Base-by-base conservation (phyloP, 441 rosid genomes). In the Dalechampia spathulata region DNA sequence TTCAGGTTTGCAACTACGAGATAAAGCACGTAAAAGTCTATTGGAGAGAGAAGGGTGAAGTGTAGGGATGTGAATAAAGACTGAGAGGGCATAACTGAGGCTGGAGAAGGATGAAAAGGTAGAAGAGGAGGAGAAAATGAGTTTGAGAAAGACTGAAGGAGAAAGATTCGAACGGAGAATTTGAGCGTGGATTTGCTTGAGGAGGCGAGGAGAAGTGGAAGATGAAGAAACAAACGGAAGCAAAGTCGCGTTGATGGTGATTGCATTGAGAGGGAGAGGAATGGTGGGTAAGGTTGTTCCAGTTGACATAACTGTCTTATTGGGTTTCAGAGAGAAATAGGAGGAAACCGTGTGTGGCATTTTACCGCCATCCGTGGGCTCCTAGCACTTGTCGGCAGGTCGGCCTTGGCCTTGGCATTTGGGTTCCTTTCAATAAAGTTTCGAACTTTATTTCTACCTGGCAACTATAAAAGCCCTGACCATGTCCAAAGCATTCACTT, bases 101-200 rank as follows among this genome's bases (percentile, higher is more conserved):
- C 42, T 39, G 15, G 36, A 55, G 36, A 45, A 63, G 56, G 64
- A n/a, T n/a, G n/a, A n/a, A n/a, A n/a, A 75, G 68, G 61, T 69
- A 58, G 61, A 17, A 12, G 56, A 25, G 8, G 80, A 74, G 30
- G 65, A 55, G 43, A 69, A 61, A 4, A 81, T 71, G 32, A 66
- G 56, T 5, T 67, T 58, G 43, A 58, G 49, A 64, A 74, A 68
- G 48, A 60, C 47, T 32, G 69, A 55, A 34, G 52, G 57, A 15
- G 55, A 36, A 42, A 38, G 58, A 7, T 54, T 62, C 32, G 69
- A 63, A 34, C 71, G 74, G 10, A 76, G 69, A 53, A 72, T 64
- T 26, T 74, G 76, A 42, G 77, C 72, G 30, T 74, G 87, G 27
- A 72, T 28, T 76, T 78, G 78, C 60, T 78, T 76, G 46, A 72